A percentile compares a stretch with the other conserved stretches of the same genome.
phyloP scores from a whole-genome alignment of 345 rosid genomes.

The Citrus trifoliata region DNA sequence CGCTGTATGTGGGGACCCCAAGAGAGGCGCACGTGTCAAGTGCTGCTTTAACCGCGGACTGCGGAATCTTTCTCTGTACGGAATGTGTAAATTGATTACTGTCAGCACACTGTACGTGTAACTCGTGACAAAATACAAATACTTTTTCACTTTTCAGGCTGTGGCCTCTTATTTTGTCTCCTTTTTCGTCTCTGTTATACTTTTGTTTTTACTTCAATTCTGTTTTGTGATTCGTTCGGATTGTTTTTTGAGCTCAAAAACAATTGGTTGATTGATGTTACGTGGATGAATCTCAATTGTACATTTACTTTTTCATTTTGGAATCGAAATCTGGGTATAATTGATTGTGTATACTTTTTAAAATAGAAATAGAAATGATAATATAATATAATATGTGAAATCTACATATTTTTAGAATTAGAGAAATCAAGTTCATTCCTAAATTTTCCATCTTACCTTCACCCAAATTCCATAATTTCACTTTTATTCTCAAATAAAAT shows the following conservation, averaged over 20 bases:
- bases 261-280: neutral
- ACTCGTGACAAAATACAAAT: conserved; percentile 9
- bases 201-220: neutral
- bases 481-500: too few species aligned
- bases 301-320: too few species aligned
- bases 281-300: too few species aligned
- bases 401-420: too few species aligned
- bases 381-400: too few species aligned
- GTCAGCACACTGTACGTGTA: neutral
- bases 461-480: too few species aligned
- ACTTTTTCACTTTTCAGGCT: neutral
- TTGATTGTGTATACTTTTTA: too few species aligned
- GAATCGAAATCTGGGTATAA: too few species aligned
- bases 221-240: neutral
- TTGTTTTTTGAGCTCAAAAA: too few species aligned
- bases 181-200: neutral
- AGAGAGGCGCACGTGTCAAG: conserved; percentile 24
- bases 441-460: too few species aligned
- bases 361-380: accelerated
- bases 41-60: conserved; percentile 16
- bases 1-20: conserved; percentile 14
- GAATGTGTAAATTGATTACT: neutral
- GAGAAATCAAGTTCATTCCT: too few species aligned
- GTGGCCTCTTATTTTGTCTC: neutral
- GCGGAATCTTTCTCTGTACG: conserved; percentile 33